A percentile compares a stretch with the other conserved stretches of the same genome.
phyloP scores from a whole-genome alignment of 768 basidiomycete genomes.

The Termitomyces sp. region DNA sequence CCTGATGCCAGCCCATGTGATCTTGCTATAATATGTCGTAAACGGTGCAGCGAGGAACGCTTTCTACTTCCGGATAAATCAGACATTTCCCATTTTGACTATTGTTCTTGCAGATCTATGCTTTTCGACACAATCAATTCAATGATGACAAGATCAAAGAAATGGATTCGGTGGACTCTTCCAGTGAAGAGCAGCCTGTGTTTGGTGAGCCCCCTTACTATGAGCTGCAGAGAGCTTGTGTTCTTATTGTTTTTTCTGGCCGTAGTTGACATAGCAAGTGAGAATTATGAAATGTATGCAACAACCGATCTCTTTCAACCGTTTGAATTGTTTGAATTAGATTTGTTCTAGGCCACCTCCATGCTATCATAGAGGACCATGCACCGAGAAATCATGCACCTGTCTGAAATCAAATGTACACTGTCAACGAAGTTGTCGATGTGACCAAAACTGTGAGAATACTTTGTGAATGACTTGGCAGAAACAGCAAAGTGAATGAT shows the following conservation, averaged over 20 bases:
- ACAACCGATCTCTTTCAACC: neutral
- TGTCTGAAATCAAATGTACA: slow-evolving; percentile 37
- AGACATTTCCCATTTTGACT: slow-evolving; percentile 13
- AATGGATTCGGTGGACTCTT: neutral
- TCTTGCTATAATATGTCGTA: slow-evolving; percentile 43
- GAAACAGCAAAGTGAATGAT: neutral
- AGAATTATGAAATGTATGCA: slow-evolving; percentile 6
- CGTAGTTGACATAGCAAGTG: slow-evolving; percentile 5
- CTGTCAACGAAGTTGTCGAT: slow-evolving; percentile 48
- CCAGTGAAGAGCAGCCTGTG: neutral
- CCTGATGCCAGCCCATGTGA: slow-evolving; percentile 50
- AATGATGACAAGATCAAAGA: slow-evolving; percentile 1
- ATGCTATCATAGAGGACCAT: slow-evolving; percentile 48
- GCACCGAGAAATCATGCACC: slow-evolving; percentile 34
- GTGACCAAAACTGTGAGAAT: slow-evolving; percentile 22
- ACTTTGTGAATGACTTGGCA: neutral
- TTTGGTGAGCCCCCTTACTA: neutral
- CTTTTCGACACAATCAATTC: slow-evolving; percentile 17
- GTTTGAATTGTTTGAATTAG: neutral
- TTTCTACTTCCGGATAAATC: slow-evolving; percentile 2
- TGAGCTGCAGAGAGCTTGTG: neutral
- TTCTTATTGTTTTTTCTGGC: neutral
- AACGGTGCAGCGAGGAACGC: slow-evolving; percentile 39
- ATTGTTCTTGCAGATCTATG: slow-evolving; percentile 17
- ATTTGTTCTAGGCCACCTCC: slow-evolving; percentile 24